Conservation (phyloP, 139 green algal genomes). For the Pseudopediastrum boryanum region DNA sequence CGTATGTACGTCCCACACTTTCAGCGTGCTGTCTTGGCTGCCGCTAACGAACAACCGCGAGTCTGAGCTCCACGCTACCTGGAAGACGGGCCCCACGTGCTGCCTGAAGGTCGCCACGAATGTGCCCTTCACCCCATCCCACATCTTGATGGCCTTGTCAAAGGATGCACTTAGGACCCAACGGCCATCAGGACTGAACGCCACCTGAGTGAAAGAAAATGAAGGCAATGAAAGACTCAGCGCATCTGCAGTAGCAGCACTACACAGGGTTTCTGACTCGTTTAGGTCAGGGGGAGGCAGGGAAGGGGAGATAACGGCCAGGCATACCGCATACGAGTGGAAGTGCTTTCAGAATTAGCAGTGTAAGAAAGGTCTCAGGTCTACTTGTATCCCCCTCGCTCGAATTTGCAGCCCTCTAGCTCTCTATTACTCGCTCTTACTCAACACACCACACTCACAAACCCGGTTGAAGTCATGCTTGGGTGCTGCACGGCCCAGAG, state of each 20-base stretch:
- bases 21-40: constrained; percentile 97
- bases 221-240: neutral
- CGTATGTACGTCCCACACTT: constrained; percentile 92
- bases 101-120: constrained; percentile 92
- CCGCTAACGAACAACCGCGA: constrained; percentile 88
- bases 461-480: no score
- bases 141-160: constrained; percentile 98
- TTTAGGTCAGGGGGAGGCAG: no score
- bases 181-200: constrained; percentile 95
- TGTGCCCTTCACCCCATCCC: constrained; percentile 89
- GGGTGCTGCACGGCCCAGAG: no score
- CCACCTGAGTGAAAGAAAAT: constrained; percentile 78
- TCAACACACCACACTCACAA: no score
- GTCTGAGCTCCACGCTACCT: constrained; percentile 94
- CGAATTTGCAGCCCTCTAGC: no score
- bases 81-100: constrained; percentile 97
- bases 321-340: no score
- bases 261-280: no score
- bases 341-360: no score
- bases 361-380: no score
- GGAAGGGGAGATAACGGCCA: no score
- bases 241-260: constrained; percentile 2
- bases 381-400: no score
- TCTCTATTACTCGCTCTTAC: no score
- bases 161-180: constrained; percentile 93